Percentiles rank a stretch among this genome's conserved stretches.
Evolutionary conservation across 2,329 filamentous ascomycete species (phyloP).

Genomic region (Penicillium occitanis): DNA sequence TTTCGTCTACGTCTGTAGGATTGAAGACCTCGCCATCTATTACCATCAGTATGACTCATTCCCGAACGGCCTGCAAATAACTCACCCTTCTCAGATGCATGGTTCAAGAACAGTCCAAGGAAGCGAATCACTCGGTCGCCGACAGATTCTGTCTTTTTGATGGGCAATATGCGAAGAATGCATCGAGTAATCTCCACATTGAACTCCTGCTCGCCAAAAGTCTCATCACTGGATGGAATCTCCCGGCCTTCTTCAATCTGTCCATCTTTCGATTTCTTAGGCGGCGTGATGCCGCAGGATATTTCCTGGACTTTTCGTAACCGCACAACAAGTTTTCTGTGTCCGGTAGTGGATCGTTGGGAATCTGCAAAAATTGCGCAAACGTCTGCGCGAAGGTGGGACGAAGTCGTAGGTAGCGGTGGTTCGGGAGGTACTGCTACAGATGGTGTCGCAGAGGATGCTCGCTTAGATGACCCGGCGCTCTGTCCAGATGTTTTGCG

Average conservation of each 20-base stretch:
- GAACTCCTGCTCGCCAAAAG: slow-evolving; percentile 83
- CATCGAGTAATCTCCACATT: slow-evolving; percentile 83
- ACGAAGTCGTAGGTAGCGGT: slow-evolving; percentile 36
- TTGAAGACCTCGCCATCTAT: slow-evolving; percentile 65
- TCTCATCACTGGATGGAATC: slow-evolving; percentile 52
- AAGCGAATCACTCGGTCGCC: slow-evolving; percentile 86
- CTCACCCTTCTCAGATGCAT: slow-evolving; percentile 61
- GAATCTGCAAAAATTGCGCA: slow-evolving; percentile 74
- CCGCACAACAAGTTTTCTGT: slow-evolving; percentile 83
- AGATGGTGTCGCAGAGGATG: slow-evolving; percentile 49
- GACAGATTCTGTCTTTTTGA: slow-evolving; percentile 88
- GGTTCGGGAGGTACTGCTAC: slow-evolving; percentile 64
- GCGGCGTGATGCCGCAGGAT: slow-evolving; percentile 61
- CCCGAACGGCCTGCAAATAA: background rate
- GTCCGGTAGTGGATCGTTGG: slow-evolving; percentile 83
- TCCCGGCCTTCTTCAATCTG: slow-evolving; percentile 53
- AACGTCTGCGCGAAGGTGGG: slow-evolving; percentile 70
- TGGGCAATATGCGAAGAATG: slow-evolving; percentile 74
- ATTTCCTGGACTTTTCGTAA: slow-evolving; percentile 88
- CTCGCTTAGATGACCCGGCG: slow-evolving; percentile 85
- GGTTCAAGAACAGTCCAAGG: slow-evolving; percentile 78
- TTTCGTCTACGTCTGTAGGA: slow-evolving; percentile 65
- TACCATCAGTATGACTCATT: background rate
- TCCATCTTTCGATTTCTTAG: slow-evolving; percentile 48
- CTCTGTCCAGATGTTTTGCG: slow-evolving; percentile 57